Evolutionary conservation across 2,329 filamentous ascomycete genomes (phyloP).

Genomic region (Sporothrix protearum): DNA sequence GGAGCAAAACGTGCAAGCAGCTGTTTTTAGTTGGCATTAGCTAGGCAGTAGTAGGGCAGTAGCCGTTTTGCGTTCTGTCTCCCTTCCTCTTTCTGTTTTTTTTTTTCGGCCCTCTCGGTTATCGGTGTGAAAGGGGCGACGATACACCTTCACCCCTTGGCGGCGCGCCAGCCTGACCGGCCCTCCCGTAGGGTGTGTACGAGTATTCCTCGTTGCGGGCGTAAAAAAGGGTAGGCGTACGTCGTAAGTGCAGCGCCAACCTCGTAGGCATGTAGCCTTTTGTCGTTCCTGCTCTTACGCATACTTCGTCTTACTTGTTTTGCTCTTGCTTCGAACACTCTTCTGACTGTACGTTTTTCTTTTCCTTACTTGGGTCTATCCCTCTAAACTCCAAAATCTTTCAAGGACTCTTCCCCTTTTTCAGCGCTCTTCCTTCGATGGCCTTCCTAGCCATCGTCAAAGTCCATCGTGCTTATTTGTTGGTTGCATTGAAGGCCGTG

Average conservation of each 20-base stretch:
- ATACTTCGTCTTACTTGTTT: neutral
- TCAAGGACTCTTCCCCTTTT: neutral
- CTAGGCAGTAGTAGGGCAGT: neutral
- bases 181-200: conserved; percentile 2
- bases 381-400: neutral
- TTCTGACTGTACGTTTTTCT: neutral
- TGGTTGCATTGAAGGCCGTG: neutral
- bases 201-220: neutral
- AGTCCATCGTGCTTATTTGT: neutral
- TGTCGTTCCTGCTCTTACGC: neutral
- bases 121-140: neutral
- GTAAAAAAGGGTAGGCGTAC: neutral
- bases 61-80: neutral
- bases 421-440: neutral
- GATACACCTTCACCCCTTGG: neutral
- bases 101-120: conserved; percentile 1
- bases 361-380: neutral
- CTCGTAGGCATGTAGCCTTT: neutral
- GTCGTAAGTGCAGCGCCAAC: neutral
- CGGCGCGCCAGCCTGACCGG: neutral
- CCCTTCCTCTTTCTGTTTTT: neutral
- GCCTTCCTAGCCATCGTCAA: neutral
- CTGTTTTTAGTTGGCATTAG: neutral
- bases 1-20: neutral
- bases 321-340: neutral